Base-by-base conservation (phyloP, 257 asterid species). In the Solanum bulbocastanum region DNA sequence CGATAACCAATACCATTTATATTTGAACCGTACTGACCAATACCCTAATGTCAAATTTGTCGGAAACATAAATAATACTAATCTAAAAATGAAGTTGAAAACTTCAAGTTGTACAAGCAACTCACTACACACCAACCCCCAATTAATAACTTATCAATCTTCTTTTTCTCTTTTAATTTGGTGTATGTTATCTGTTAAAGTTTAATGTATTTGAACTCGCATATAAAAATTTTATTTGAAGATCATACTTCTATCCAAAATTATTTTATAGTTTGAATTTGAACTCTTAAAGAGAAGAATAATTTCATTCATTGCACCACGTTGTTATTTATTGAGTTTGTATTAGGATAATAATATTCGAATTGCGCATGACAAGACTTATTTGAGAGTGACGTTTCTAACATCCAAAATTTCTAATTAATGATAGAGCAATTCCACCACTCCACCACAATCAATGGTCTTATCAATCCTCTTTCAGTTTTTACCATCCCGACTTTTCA, bases 291-390 rank as follows among this genome's bases (percentile, higher is more conserved):
- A 6, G 1, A 52, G 23, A 52, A 16, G 0, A 52, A 16, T 16
- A 52, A 20, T 20, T 0, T 7, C 0, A 56, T 18, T 18, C 1
- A 56, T 56, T 56, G 7, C 8, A 49, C 0, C 3, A 1, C 10
- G 0, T 2, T 44, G 0, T 56, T 18, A 56, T 56, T 56, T 56
- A 56, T 18, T 6, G n/a, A 56, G 0, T 6, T 20, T 18, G 0
- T 1, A 56, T 6, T 18, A 3, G 1, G 20, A 1, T 20, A 0
- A 56, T 20, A 18, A 20, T 4, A 20, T 56, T 56, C 0, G 0
- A 20, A 56, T 56, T 0, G 0, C 1, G 0, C 4, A 56, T 0
- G 7, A 1, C 2, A 56, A 56, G 2, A 56, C 1, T 7, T 1
- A 18, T 56, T 56, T 56, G 0, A 8, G 0, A 56, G 5, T 3